Evolutionary conservation across 2,329 filamentous ascomycete genomes (phyloP).

Genomic region (Beauveria bassiana): DNA sequence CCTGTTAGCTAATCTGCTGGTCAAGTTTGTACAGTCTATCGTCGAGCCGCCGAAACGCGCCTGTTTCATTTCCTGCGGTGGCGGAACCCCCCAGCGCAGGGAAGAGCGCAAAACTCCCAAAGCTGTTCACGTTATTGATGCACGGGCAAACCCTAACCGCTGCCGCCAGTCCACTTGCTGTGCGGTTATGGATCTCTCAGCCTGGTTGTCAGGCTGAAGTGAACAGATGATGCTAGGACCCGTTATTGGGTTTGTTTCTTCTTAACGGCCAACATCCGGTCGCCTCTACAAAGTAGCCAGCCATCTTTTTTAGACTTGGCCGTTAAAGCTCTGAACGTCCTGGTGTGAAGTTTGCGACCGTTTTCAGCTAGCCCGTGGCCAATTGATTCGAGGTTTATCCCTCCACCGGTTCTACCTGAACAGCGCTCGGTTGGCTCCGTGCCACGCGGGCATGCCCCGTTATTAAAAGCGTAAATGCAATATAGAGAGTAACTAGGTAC

Average conservation of each 20-base stretch:
- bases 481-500: no score
- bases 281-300: no score
- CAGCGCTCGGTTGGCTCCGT: constrained; percentile 5
- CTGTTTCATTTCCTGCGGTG: no score
- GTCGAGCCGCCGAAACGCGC: neutral
- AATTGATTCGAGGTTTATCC: no score
- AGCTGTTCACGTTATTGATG: neutral
- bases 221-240: neutral
- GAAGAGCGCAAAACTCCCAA: neutral
- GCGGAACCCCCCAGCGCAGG: neutral
- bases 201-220: neutral
- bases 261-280: no score
- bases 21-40: neutral
- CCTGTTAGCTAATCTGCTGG: no score
- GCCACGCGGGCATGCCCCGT: neutral
- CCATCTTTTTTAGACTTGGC: no score
- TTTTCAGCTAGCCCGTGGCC: no score
- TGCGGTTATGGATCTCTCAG: neutral
- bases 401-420: no score
- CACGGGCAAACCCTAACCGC: neutral
- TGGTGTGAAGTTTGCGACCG: no score
- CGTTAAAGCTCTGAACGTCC: no score
- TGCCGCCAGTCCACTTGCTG: neutral
- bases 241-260: no score
- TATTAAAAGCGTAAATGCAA: neutral